Base-by-base conservation (phyloP, 257 asterid species). In the Orobanche coerulescens region DNA sequence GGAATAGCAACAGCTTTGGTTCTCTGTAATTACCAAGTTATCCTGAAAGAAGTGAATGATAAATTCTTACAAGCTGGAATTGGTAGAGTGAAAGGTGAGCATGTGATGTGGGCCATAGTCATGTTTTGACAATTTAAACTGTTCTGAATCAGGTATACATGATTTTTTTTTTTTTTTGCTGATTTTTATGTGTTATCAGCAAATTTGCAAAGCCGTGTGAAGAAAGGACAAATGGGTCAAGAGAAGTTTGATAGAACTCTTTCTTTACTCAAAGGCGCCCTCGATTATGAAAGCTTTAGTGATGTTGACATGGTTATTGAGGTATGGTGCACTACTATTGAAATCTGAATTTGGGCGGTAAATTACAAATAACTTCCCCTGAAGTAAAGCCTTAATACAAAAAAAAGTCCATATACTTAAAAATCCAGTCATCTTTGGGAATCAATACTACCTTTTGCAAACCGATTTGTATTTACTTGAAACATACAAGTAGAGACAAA, bases 281-380 rank as follows among this genome's bases (percentile, higher is more conserved):
- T 89, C n/a, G 97, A 89, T 71, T 93, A 86, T 52, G 96, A 82
- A 55, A 78, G 87, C 84, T 93, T 93, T 71, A 73, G 81, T 75
- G 94, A 89, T 65, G 90, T 93, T 28, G 99, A 93, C 80, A 73
- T 93, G 91, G 92, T 86, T 67, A 89, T 93, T 73, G 99, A 93
- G 99, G 98, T 93, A 82, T 37, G n/a, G 9, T 19, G 40, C 40
- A 26, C 16, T 42, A 16, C 4, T 53, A 37, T n/a, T 20, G 57
- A 18, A 37, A 39, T 52, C 5, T 39, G 15, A 54, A 19, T 42
- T 61, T 58, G 22, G 24, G 5, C n/a, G n/a, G 14, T 47, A 20
- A 47, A 47, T 47, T 47, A 19, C 28, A 47, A 18, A n/a, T 30
- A 47, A 19, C 10, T 46, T 1, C 7, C 50, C 23, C 22, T 43